Percentiles rank a stretch among this genome's conserved stretches.
These are phyloP conservation scores for Neoboletus magnificus DNA, from an alignment of 768 basidiomycete genomes.

Conservation along the genomic window DNA sequence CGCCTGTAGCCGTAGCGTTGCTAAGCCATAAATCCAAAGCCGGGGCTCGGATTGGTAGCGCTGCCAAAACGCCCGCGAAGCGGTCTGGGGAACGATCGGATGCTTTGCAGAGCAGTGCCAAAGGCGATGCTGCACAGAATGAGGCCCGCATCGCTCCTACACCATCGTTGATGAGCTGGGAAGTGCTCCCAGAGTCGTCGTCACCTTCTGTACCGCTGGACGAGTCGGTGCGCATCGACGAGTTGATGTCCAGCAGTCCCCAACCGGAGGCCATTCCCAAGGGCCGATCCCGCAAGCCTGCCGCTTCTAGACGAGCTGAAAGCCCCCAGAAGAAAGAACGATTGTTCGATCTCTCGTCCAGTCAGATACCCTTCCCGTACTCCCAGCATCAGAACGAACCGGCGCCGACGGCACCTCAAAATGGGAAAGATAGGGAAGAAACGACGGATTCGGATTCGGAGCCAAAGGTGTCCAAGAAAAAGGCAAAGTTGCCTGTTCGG, in stretches of 20 bases:
- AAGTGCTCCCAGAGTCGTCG: conserved; percentile 25
- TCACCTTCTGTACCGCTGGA: conserved; percentile 31
- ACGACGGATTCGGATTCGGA: conserved; percentile 23
- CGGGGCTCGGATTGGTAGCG: background rate
- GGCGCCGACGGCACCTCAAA: background rate
- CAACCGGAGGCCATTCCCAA: background rate
- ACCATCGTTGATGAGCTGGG: conserved; percentile 26
- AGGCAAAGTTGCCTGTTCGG: conserved; percentile 6
- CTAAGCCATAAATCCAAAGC: conserved; percentile 2
- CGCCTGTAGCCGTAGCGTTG: conserved; percentile 2
- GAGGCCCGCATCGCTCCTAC: background rate
- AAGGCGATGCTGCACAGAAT: background rate
- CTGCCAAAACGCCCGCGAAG: conserved; percentile 14
- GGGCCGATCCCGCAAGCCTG: background rate
- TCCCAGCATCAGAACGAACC: conserved; percentile 39
- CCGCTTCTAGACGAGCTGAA: background rate
- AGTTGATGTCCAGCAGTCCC: conserved; percentile 36
- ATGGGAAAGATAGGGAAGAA: conserved; percentile 39
- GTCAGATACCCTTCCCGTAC: conserved; percentile 52
- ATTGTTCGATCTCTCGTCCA: conserved; percentile 51
- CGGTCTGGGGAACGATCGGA: background rate
- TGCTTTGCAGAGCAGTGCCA: background rate
- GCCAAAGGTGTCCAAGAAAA: conserved; percentile 16
- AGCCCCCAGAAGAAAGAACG: conserved; percentile 19
- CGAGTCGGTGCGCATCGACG: conserved; percentile 29